Base-by-base conservation (phyloP, 768 basidiomycete genomes). In the Suillus clintonianus region DNA sequence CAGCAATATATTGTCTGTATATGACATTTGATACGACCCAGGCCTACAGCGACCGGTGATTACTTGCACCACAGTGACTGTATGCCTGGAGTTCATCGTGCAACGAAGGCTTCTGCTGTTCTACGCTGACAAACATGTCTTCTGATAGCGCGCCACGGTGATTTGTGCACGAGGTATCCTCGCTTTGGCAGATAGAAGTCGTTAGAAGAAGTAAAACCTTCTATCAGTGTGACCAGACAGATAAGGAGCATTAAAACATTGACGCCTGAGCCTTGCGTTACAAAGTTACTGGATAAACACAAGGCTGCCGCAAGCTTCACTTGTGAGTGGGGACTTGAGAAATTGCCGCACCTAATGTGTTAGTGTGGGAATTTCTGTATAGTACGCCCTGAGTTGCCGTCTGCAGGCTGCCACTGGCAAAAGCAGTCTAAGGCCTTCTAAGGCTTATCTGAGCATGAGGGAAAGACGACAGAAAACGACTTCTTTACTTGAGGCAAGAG, bases 161-260 rank as follows among this genome's bases (percentile, higher is more conserved):
- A 57, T 30, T 57, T 57, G 24, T 57, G 56, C 56, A 57, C 56
- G 56, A 57, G 56, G 56, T 24, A 57, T 41, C 56, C 56, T 57
- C 17, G 56, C 56, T 41, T 42, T 57, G 17, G 37, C 11, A 41
- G 56, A 57, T 57, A 57, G 56, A 57, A 57, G 56, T 41, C 39
- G 24, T 27, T 19, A 17, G 24, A 56, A 57, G 56, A 41, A 57
- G 36, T 15, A 27, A 57, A 39, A 7, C 39, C 56, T 57, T 57
- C 56, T 57, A 57, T 57, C 56, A 11, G 56, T 41, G 56, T 37
- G 56, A 57, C 56, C 3, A 19, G 27, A 57, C 5, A 57, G 56
- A 57, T 57, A 57, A 42, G 56, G 39, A 10, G 56, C 34, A 41
- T 57, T 57, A 42, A 57, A 57, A 10, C 34, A n/a, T 41, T 27